Percentiles rank a stretch among this genome's conserved stretches.
These are phyloP conservation scores for Daedaleopsis sinensis DNA, from an alignment of 768 basidiomycete genomes.

Conservation along the genomic window DNA sequence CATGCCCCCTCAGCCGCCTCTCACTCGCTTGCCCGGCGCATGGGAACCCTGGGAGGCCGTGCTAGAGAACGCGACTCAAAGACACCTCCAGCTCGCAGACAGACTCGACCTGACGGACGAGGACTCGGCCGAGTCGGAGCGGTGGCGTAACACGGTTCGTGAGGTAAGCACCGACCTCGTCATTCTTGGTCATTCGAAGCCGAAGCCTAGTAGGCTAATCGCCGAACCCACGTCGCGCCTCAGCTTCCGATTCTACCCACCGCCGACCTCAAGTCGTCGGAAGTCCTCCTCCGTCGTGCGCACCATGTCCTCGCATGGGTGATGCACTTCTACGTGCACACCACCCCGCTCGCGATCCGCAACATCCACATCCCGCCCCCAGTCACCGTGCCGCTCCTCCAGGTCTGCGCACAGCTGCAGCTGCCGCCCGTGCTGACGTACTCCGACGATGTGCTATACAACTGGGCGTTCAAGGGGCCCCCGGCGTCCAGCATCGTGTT, in stretches of 20 bases:
- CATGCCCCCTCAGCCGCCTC: constrained; percentile 80
- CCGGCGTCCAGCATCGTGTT: constrained; percentile 15
- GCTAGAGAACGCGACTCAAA: constrained; percentile 52
- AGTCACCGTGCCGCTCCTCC: constrained; percentile 75
- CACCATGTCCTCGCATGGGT: constrained; percentile 59
- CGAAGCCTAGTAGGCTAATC: constrained; percentile 3
- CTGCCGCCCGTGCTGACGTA: constrained; percentile 90
- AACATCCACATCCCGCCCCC: constrained; percentile 66
- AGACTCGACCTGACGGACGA: constrained; percentile 29
- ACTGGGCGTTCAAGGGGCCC: constrained; percentile 53
- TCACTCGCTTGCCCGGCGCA: constrained; percentile 55
- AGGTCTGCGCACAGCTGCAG: constrained; percentile 68
- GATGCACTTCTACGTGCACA: constrained; percentile 60
- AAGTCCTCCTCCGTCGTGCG: constrained; percentile 53
- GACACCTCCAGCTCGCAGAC: constrained; percentile 57
- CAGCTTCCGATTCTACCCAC: constrained; percentile 47
- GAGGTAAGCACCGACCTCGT: constrained; percentile 33
- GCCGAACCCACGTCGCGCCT: background rate
- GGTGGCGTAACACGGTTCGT: constrained; percentile 47
- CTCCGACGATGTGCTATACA: constrained; percentile 90
- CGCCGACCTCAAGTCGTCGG: constrained; percentile 38
- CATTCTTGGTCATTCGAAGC: constrained; percentile 1
- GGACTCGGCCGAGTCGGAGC: constrained; percentile 38
- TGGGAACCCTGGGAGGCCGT: constrained; percentile 78
- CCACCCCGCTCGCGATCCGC: constrained; percentile 29